Conservation (phyloP, 2,329 filamentous ascomycete species). For the Zasmidium cellare region DNA sequence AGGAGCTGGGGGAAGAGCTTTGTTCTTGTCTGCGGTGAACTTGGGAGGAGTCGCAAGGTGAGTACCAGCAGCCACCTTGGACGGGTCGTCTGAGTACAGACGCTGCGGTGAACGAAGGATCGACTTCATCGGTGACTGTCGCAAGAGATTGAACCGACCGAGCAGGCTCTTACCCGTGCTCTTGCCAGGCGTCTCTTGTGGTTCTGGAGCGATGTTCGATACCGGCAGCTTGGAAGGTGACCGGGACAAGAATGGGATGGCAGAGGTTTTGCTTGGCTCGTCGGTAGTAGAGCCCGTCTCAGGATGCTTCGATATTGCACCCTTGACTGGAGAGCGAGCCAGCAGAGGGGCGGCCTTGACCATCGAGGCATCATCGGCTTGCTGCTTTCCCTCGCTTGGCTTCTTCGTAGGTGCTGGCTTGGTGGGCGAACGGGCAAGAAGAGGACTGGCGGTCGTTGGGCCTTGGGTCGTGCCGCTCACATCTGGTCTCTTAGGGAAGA, state of each 20-base stretch:
- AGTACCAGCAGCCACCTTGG: slow-evolving; percentile 61
- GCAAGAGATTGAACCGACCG: slow-evolving; percentile 50
- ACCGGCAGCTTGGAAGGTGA: slow-evolving; percentile 34
- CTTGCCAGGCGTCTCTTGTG: slow-evolving; percentile 32
- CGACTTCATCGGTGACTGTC: slow-evolving; percentile 58
- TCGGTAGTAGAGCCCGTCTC: slow-evolving; percentile 18
- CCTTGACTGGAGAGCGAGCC: slow-evolving; percentile 31
- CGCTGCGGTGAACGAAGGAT: slow-evolving; percentile 63
- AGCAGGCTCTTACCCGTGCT: slow-evolving; percentile 37
- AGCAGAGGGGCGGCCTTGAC: slow-evolving; percentile 28
- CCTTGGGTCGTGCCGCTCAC: background rate
- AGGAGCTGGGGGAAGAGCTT: slow-evolving; percentile 39
- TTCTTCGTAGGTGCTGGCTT: slow-evolving; percentile 16
- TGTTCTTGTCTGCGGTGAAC: slow-evolving; percentile 17
- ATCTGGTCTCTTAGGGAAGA: slow-evolving; percentile 16
- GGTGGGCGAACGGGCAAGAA: slow-evolving; percentile 30
- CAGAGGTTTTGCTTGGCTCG: slow-evolving; percentile 13
- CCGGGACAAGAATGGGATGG: slow-evolving; percentile 33
- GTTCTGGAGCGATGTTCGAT: slow-evolving; percentile 1
- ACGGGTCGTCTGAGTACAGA: slow-evolving; percentile 59
- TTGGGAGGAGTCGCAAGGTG: slow-evolving; percentile 50
- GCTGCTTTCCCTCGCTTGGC: slow-evolving; percentile 1
- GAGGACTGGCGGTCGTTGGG: slow-evolving; percentile 18
- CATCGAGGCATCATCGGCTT: background rate
- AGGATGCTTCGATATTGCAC: slow-evolving; percentile 20